Conservation (phyloP, 192 early-diverging fungal genomes). For the Diversispora eburnea region DNA sequence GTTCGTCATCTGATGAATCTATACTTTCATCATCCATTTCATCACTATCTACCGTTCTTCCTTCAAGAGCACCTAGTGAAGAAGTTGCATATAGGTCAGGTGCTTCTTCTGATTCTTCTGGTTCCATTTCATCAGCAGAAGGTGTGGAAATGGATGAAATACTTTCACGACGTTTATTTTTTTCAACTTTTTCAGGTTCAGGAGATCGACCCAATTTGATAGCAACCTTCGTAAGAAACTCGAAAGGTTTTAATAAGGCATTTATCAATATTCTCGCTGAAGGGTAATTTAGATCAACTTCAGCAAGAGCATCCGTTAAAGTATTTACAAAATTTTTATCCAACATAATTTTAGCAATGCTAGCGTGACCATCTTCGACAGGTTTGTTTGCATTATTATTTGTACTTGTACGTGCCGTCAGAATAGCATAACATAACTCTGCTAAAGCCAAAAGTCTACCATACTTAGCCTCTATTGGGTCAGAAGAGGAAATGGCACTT, state of each 20-base stretch:
- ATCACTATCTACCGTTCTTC: conserved; percentile 63
- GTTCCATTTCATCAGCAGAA: conserved; percentile 32
- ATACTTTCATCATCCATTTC: conserved; percentile 55
- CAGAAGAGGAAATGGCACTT: conserved; percentile 52
- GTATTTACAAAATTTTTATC: conserved; percentile 82
- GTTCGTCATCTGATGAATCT: conserved; percentile 56
- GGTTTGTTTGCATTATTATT: conserved; percentile 27
- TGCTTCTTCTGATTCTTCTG: conserved; percentile 66
- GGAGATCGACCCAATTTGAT: conserved; percentile 76
- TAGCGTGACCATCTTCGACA: conserved; percentile 56
- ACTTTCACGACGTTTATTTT: conserved; percentile 36
- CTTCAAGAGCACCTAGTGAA: conserved; percentile 76
- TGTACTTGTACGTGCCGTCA: conserved; percentile 49
- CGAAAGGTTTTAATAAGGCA: conserved; percentile 81
- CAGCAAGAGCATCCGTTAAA: conserved; percentile 74
- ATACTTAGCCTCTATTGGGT: conserved; percentile 56
- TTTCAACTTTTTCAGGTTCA: conserved; percentile 47
- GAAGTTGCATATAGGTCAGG: conserved; percentile 81
- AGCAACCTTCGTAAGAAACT: conserved; percentile 83
- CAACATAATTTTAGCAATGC: conserved; percentile 76
- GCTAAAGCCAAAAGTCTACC: conserved; percentile 64
- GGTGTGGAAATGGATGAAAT: conserved; percentile 47
- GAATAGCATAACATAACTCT: conserved; percentile 63
- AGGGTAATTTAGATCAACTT: conserved; percentile 91
- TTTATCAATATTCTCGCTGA: conserved; percentile 69